phyloP scores from a whole-genome alignment of 371 early-diverging fungal genomes.

The Mortierella sp. region DNA sequence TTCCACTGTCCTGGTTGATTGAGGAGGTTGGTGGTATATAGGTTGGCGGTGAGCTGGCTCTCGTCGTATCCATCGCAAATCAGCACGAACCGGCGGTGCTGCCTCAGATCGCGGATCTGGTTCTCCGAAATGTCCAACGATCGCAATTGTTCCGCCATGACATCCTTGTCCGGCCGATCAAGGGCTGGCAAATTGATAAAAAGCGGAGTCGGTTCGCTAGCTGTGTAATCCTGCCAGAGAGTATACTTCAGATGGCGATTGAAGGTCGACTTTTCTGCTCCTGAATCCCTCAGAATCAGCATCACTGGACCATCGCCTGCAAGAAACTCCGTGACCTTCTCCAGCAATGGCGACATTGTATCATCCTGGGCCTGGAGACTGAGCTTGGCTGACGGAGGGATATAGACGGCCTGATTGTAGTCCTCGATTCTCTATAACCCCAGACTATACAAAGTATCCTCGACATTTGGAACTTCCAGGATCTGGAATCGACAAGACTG shows the following conservation, averaged over 20 bases:
- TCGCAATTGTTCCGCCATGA: not conserved
- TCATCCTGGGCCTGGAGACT: not conserved
- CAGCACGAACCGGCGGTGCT: not conserved
- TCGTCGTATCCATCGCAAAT: conserved; percentile 26
- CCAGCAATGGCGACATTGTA: not conserved
- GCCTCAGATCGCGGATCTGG: not conserved
- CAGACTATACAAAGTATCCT: not conserved
- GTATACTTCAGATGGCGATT: not conserved
- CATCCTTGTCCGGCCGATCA: not conserved
- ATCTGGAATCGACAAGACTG: not conserved
- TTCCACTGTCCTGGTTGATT: not conserved
- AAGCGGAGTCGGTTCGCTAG: not conserved
- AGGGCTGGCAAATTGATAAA: not conserved
- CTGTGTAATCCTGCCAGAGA: conserved; percentile 1
- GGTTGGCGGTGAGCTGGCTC: not conserved
- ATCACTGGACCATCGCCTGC: not conserved
- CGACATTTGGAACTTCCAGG: not conserved
- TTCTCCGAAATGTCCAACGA: not conserved
- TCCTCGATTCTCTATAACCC: not conserved
- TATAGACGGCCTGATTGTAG: not conserved
- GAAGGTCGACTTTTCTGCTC: conserved; percentile 19
- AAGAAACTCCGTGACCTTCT: not conserved
- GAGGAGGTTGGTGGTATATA: not conserved
- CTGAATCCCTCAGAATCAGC: conserved; percentile 13
- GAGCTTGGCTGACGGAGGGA: not conserved